Conservation (phyloP, 208 protist genomes). For the Trypanosoma theileri region DNA sequence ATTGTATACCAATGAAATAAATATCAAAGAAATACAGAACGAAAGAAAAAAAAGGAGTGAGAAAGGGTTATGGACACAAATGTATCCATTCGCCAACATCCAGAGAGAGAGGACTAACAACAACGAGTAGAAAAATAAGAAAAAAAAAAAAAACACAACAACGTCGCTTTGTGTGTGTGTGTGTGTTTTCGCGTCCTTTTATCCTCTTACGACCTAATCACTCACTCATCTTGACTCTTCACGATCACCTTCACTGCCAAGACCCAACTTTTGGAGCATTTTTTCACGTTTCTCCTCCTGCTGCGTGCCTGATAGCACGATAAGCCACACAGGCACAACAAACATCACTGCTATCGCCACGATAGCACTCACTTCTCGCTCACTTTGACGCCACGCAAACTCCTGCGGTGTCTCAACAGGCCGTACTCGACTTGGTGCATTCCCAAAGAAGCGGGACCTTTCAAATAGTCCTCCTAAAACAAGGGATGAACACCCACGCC, state of each 20-base stretch:
- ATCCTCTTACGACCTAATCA: too few species aligned
- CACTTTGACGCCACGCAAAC: conserved; percentile 41
- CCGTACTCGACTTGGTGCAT: conserved; percentile 51
- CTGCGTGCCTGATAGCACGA: conserved; percentile 40
- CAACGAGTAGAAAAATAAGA: too few species aligned
- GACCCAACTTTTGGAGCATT: conserved; percentile 33
- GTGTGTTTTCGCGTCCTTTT: too few species aligned
- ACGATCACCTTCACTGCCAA: conserved; percentile 23
- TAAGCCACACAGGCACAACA: conserved; percentile 51
- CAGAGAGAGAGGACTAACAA: too few species aligned
- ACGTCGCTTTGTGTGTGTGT: too few species aligned
- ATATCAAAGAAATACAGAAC: too few species aligned
- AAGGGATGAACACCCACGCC: not conserved
- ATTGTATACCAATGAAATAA: too few species aligned
- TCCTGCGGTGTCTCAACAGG: conserved; percentile 45
- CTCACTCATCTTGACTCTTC: not conserved
- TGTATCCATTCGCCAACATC: too few species aligned
- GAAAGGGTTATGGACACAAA: too few species aligned
- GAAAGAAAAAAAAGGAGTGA: too few species aligned
- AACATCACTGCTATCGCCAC: conserved; percentile 58
- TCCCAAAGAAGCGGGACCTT: conserved; percentile 38
- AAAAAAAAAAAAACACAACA: too few species aligned
- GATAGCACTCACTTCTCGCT: conserved; percentile 50
- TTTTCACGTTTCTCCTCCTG: conserved; percentile 36
- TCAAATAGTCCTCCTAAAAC: not conserved